phyloP scores from a whole-genome alignment of 2,329 filamentous ascomycete species.

The Didymella glomerata region DNA sequence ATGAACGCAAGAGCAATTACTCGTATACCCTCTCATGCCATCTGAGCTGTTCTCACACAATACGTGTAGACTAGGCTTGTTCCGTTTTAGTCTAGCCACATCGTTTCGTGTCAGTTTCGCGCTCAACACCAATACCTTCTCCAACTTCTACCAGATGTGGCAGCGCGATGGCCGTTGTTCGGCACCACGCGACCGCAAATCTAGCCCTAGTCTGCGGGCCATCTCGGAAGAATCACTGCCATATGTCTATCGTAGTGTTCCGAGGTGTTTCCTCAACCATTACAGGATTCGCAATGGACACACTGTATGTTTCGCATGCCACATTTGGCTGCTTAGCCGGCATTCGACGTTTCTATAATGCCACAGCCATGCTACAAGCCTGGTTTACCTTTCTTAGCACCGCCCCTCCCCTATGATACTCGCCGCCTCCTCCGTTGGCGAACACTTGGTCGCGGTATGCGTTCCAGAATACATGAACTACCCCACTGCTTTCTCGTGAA shows the following conservation, averaged over 20 bases:
- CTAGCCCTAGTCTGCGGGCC: too few relatives aligned
- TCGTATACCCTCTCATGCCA: background rate
- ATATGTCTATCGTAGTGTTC: background rate
- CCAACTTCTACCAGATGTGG: background rate
- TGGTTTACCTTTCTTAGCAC: constrained; percentile 22
- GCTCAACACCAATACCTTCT: constrained; percentile 8
- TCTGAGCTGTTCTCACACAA: background rate
- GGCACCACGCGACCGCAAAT: too few relatives aligned
- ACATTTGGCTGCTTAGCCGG: constrained; percentile 19
- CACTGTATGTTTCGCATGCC: constrained; percentile 28
- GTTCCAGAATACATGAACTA: constrained; percentile 9
- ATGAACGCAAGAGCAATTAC: background rate
- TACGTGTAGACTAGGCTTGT: background rate
- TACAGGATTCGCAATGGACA: constrained; percentile 12
- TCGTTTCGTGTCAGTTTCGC: constrained; percentile 24
- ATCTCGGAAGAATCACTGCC: background rate
- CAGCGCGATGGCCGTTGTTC: background rate
- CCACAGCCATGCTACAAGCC: constrained; percentile 32
- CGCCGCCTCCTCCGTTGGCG: constrained; percentile 16
- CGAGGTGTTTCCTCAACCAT: constrained; percentile 9
- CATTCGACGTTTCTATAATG: constrained; percentile 32
- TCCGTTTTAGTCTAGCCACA: constrained; percentile 1
- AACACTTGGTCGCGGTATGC: constrained; percentile 15
- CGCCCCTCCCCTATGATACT: constrained; percentile 20
- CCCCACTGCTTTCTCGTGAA: background rate